These are phyloP conservation scores for Shiraia sp. DNA, from an alignment of 2,329 filamentous ascomycete genomes.

Conservation along the genomic window DNA sequence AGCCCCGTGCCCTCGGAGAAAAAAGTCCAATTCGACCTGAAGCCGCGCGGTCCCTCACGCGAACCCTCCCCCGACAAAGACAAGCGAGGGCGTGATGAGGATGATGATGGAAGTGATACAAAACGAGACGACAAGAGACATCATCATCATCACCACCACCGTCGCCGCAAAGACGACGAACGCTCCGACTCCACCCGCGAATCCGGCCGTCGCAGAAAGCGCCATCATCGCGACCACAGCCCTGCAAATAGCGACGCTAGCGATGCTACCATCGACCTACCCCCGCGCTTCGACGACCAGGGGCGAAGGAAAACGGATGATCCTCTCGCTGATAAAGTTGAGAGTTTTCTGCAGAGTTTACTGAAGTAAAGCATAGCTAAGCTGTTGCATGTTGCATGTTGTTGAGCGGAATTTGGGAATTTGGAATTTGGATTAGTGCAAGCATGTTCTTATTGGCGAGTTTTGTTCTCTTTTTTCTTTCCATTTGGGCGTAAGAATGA, in stretches of 20 bases:
- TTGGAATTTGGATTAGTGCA: no score
- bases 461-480: no score
- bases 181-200: conserved; percentile 19
- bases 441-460: no score
- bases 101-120: conserved; percentile 5
- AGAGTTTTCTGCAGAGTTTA: conserved; percentile 37
- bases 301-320: conserved; percentile 36
- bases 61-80: conserved; percentile 16
- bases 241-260: conserved; percentile 29
- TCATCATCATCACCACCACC: conserved; percentile 8
- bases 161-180: conserved; percentile 17
- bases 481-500: no score
- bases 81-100: conserved; percentile 1
- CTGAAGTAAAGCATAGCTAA: conserved; percentile 23
- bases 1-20: conserved; percentile 25
- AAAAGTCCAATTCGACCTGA: conserved; percentile 46
- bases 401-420: no score
- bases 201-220: conserved; percentile 20
- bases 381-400: no score
- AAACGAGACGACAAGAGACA: conserved; percentile 1
- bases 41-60: conserved; percentile 29
- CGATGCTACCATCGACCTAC: conserved; percentile 42
- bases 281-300: conserved; percentile 40
- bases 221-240: conserved; percentile 26
- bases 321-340: conserved; percentile 39